Conservation (phyloP, 768 basidiomycete species). For the Russula earlei region DNA sequence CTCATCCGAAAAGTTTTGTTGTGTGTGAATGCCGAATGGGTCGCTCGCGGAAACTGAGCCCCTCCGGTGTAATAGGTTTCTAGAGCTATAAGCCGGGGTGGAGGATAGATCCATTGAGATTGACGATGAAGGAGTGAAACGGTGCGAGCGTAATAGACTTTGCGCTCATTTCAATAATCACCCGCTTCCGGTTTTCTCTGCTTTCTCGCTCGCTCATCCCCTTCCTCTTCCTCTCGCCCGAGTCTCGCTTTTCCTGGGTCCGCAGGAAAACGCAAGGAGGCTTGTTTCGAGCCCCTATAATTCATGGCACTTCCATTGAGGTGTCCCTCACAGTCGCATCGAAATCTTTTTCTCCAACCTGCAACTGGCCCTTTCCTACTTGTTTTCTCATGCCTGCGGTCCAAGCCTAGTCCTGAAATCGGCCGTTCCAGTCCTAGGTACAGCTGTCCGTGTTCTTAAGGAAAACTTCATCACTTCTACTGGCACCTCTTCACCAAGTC, state of each 20-base stretch:
- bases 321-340: no score
- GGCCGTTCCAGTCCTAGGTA: slow-evolving; percentile 1
- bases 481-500: slow-evolving; percentile 13
- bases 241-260: no score
- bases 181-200: no score
- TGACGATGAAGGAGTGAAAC: background rate
- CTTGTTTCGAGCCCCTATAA: no score
- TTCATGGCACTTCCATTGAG: no score
- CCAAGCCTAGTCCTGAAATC: background rate
- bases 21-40: slow-evolving; percentile 15
- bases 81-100: background rate
- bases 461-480: background rate
- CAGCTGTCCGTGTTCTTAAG: background rate
- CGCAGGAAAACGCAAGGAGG: no score
- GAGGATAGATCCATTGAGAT: slow-evolving; percentile 3
- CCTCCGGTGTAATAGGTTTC: background rate
- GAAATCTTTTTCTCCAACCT: no score
- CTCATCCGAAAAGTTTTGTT: slow-evolving; percentile 10
- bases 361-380: background rate
- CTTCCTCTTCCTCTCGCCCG: no score
- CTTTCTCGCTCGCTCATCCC: no score
- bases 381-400: background rate
- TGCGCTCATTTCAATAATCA: background rate
- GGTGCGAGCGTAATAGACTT: background rate
- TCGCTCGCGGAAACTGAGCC: slow-evolving; percentile 18